phyloP scores from a whole-genome alignment of 768 basidiomycete genomes.

The Lenzites betulinus region DNA sequence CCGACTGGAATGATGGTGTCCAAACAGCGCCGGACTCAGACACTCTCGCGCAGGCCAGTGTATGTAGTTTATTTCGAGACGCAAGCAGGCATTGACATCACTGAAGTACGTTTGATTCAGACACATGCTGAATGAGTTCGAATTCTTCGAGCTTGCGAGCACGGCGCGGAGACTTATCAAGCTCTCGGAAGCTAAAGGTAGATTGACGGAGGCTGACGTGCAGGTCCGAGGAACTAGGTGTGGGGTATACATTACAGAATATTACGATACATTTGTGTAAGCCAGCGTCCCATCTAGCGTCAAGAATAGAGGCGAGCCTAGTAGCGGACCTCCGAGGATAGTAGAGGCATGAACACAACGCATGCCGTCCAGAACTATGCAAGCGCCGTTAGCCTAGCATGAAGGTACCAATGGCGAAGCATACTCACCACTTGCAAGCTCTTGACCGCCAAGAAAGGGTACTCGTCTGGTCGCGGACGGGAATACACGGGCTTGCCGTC shows the following conservation, averaged over 20 bases:
- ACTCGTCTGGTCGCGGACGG: slow-evolving; percentile 56
- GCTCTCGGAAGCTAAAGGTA: too few relatives aligned
- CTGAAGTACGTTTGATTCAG: too few relatives aligned
- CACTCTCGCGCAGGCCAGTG: too few relatives aligned
- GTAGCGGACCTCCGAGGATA: slow-evolving; percentile 7
- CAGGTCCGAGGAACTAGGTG: not conserved
- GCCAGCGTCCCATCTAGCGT: not conserved
- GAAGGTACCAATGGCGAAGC: too few relatives aligned
- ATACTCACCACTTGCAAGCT: slow-evolving; percentile 63
- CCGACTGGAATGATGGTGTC: too few relatives aligned
- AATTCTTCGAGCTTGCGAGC: too few relatives aligned
- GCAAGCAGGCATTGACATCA: too few relatives aligned
- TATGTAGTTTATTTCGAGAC: too few relatives aligned
- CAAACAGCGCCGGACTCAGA: too few relatives aligned
- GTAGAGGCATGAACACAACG: slow-evolving; percentile 9
- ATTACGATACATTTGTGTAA: slow-evolving; percentile 11
- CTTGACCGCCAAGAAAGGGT: slow-evolving; percentile 65
- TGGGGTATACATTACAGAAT: slow-evolving; percentile 15
- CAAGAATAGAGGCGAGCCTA: not conserved
- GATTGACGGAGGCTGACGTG: not conserved
- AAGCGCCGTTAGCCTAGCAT: too few relatives aligned
- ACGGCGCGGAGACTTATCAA: too few relatives aligned
- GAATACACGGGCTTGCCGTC: slow-evolving; percentile 42
- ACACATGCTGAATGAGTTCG: too few relatives aligned
- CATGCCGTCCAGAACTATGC: slow-evolving; percentile 4